Evolutionary conservation across 495 filamentous ascomycete genomes (phyloP).

Genomic region (Aspergillus baeticus): DNA sequence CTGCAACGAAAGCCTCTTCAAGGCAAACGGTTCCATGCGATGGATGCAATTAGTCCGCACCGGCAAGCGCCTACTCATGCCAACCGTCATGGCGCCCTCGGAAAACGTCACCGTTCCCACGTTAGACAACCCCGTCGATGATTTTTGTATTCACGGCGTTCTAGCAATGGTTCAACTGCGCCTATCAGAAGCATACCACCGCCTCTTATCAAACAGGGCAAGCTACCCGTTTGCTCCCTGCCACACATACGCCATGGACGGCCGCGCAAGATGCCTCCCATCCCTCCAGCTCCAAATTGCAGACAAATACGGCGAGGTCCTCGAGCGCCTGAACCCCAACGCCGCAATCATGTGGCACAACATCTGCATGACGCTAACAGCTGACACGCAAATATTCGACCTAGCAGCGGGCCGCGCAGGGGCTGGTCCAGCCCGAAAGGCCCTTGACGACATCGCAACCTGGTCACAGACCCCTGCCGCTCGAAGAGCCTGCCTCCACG

Average conservation of each 20-base stretch:
- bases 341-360: constrained; percentile 50
- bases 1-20: constrained; percentile 46
- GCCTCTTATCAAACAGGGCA: constrained; percentile 42
- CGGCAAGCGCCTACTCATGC: constrained; percentile 39
- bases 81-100: constrained; percentile 38
- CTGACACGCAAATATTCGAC: constrained; percentile 52
- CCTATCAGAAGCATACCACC: constrained; percentile 46
- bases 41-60: constrained; percentile 47
- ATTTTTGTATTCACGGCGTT: constrained; percentile 38
- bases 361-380: constrained; percentile 52
- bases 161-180: constrained; percentile 43
- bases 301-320: constrained; percentile 36
- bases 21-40: constrained; percentile 40
- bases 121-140: constrained; percentile 35
- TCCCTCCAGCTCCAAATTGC: constrained; percentile 41
- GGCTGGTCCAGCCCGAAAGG: constrained; percentile 41
- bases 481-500: constrained; percentile 47
- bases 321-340: constrained; percentile 45
- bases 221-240: constrained; percentile 44
- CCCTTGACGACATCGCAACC: constrained; percentile 47
- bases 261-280: constrained; percentile 39
- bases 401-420: constrained; percentile 49
- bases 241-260: constrained; percentile 46
- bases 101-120: constrained; percentile 37
- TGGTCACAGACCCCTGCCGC: constrained; percentile 54